A percentile compares a stretch with the other conserved stretches of the same genome.
Conservation (phyloP, 2,329 filamentous ascomycete genomes). For the Xylaria sp. region DNA sequence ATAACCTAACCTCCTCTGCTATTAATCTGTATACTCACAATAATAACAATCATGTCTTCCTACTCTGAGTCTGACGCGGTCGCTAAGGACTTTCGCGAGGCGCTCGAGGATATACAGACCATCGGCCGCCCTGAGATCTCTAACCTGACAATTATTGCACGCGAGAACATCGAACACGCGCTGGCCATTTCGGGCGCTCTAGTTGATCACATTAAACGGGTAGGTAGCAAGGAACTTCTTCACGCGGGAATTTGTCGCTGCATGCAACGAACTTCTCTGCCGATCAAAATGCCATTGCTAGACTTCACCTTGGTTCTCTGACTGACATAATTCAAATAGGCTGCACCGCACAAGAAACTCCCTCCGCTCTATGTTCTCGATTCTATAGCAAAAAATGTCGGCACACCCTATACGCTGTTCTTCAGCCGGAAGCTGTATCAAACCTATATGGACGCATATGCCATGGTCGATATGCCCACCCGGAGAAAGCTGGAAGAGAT, state of each 20-base stretch:
- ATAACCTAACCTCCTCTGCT: constrained; percentile 32
- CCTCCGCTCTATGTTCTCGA: constrained; percentile 98
- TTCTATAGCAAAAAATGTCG: constrained; percentile 98
- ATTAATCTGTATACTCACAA: constrained; percentile 36
- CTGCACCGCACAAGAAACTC: constrained; percentile 86
- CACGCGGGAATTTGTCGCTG: background rate
- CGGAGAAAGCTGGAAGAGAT: constrained; percentile 96
- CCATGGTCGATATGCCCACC: constrained; percentile 82
- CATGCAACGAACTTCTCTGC: background rate
- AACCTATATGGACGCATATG: constrained; percentile 97
- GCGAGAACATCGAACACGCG: constrained; percentile 96
- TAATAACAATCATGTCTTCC: constrained; percentile 40
- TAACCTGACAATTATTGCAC: constrained; percentile 96
- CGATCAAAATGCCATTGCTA: background rate
- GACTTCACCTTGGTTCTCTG: constrained; percentile 29
- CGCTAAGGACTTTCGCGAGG: constrained; percentile 93
- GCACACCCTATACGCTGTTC: constrained; percentile 95
- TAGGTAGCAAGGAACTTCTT: constrained; percentile 63
- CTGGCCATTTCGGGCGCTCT: constrained; percentile 90
- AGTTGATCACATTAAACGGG: constrained; percentile 93
- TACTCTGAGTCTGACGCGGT: constrained; percentile 76
- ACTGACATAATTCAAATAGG: constrained; percentile 68
- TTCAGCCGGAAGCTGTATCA: constrained; percentile 90
- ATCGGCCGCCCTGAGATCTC: constrained; percentile 97
- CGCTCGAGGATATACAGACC: constrained; percentile 87